Evolutionary conservation across 129 eudicot genomes (phyloP).

Genomic region (Arctium lappa): DNA sequence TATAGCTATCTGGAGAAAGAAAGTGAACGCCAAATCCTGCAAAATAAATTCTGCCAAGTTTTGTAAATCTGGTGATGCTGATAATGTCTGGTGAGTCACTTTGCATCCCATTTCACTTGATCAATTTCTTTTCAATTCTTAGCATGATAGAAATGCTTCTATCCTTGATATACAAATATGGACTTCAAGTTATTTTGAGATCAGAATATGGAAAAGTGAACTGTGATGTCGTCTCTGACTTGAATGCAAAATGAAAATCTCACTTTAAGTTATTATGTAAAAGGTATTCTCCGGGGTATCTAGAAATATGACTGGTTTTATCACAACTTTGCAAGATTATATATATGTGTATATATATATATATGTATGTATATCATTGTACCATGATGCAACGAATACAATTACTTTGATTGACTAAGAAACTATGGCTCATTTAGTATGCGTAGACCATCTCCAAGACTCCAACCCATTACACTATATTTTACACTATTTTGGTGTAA

Average conservation of each 20-base stretch:
- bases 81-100: constrained; percentile 61
- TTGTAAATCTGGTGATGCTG: constrained; percentile 51
- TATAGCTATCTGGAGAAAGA: constrained; percentile 63
- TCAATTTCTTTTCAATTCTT: background rate
- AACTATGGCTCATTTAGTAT: too few relatives aligned
- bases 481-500: too few relatives aligned
- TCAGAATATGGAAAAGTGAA: background rate
- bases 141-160: background rate
- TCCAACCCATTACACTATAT: too few relatives aligned
- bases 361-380: too few relatives aligned
- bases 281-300: background rate
- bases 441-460: too few relatives aligned
- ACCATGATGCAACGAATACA: too few relatives aligned
- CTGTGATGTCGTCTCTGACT: background rate
- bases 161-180: background rate
- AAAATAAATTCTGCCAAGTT: constrained; percentile 32
- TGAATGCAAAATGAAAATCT: background rate
- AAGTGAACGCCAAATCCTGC: constrained; percentile 48
- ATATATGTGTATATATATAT: too few relatives aligned
- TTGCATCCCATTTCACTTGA: background rate
- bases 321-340: background rate
- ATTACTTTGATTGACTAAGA: too few relatives aligned
- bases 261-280: background rate
- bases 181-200: background rate
- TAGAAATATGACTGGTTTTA: background rate